phyloP scores from a whole-genome alignment of 2,329 filamentous ascomycete genomes.

The Myotisia sp. region DNA sequence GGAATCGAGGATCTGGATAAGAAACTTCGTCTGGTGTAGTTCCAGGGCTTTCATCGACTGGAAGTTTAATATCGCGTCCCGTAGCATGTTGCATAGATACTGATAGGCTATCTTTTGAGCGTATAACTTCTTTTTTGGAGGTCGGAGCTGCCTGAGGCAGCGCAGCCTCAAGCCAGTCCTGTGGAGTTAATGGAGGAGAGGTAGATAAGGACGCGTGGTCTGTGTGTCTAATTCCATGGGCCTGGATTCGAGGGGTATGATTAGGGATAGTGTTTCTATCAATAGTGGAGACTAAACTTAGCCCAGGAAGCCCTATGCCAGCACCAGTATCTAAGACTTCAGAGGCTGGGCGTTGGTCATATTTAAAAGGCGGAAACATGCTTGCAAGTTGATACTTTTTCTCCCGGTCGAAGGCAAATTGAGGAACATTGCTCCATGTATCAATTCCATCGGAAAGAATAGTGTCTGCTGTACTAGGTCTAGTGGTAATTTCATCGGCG shows the following conservation, averaged over 20 bases:
- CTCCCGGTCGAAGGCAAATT: slow-evolving; percentile 14
- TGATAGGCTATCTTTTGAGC: neutral
- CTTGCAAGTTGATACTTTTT: slow-evolving; percentile 16
- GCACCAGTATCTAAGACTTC: neutral
- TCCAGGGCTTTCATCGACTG: neutral
- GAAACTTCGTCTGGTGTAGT: neutral
- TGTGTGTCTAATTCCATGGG: slow-evolving; percentile 7
- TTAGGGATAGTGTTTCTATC: neutral
- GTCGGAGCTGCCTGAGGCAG: slow-evolving; percentile 12
- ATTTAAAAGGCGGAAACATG: slow-evolving; percentile 18
- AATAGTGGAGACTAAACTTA: neutral
- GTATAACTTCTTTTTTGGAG: neutral
- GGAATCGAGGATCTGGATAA: neutral
- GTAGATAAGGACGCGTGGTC: no score
- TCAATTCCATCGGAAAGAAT: slow-evolving; percentile 20
- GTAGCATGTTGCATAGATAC: no score
- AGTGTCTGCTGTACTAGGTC: slow-evolving; percentile 20
- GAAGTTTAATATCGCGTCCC: neutral
- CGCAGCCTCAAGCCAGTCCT: slow-evolving; percentile 31
- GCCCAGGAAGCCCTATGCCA: neutral
- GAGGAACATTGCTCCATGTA: slow-evolving; percentile 19
- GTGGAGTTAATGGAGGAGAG: slow-evolving; percentile 25
- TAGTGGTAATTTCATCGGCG: slow-evolving; percentile 19
- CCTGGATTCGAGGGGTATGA: slow-evolving; percentile 3
- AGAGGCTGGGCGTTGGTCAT: slow-evolving; percentile 9